Base-by-base conservation (phyloP, 2,329 filamentous ascomycete genomes). In the Furcasterigmium furcatum region DNA sequence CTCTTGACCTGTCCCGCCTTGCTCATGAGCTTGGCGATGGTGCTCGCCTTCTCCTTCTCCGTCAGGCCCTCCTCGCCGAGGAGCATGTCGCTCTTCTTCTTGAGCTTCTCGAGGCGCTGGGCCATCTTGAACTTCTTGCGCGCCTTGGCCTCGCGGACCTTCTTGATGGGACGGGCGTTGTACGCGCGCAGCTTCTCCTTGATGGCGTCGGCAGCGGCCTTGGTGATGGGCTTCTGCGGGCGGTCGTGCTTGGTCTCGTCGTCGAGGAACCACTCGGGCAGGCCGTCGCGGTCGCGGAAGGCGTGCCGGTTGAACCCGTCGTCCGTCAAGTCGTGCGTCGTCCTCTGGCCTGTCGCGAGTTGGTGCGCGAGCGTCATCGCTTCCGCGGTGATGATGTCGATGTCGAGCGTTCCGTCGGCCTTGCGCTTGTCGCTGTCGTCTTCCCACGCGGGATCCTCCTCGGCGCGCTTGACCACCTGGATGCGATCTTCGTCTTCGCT, bases 301-400 rank as follows among this genome's bases (percentile, higher is more conserved):
- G 91, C 82, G 62, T 87, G 88, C 65, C 90, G 94, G 74, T 96
- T 96, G 78, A 94, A 99, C 34, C 84, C 85, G 50, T 97, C 92
- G 59, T 99, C 95, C 38, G 92, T 72, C 5, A 96, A 72, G 55
- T 96, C 89, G 45, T 86, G 68, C 38, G 81, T 86, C 1, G 85
- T 87, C 65, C 86, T 91, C 62, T 92, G 79, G 38, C 92, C 92
- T 0, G 87, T 90, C 4, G 91, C 94, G 48, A 99, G 84, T 60
- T 90, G 82, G 54, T 97, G 94, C 1, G 94, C 95, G 14, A 99
- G 78, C 1, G 92, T 95, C 94, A 99, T 99, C 52, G 95, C 94
- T 73, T 99, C 94, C 5, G 91, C 94, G n/a, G 94, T 99, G 60
- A 97, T 95, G 59, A 99, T 97, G 64, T 97, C 91, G 67, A 99